Evolutionary conservation across 164 flowering plant genomes (phyloP).

Genomic region (Stephania japonica): DNA sequence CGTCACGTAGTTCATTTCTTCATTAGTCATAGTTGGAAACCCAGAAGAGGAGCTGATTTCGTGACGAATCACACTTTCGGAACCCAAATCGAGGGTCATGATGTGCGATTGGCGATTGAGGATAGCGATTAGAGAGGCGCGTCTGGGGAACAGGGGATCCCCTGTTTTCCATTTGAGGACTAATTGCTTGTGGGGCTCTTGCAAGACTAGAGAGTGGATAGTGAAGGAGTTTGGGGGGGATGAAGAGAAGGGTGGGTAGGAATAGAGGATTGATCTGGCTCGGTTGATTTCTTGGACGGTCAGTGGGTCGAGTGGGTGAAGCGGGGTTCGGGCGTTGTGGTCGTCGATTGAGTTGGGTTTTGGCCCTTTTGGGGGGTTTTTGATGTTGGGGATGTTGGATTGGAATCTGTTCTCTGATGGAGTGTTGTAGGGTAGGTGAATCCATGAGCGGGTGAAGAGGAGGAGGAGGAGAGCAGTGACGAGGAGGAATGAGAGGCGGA

Average conservation of each 20-base stretch:
- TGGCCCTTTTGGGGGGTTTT: background rate
- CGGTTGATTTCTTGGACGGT: constrained; percentile 61
- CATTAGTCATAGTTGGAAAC: constrained; percentile 78
- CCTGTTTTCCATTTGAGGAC: constrained; percentile 60
- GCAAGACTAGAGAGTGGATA: constrained; percentile 53
- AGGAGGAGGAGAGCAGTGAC: constrained; percentile 21
- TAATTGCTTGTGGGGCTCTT: constrained; percentile 43
- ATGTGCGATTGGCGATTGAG: constrained; percentile 36
- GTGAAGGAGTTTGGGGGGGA: constrained; percentile 21
- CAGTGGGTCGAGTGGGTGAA: constrained; percentile 92
- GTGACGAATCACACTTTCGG: constrained; percentile 30
- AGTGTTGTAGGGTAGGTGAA: constrained; percentile 23
- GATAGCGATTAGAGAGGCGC: constrained; percentile 54
- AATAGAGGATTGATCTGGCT: constrained; percentile 41
- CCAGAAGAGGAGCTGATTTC: constrained; percentile 38
- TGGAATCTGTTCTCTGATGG: constrained; percentile 41
- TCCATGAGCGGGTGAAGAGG: constrained; percentile 26
- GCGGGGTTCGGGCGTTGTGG: constrained; percentile 58
- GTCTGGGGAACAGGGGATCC: constrained; percentile 52
- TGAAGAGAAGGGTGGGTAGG: constrained; percentile 39
- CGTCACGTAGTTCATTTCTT: constrained; percentile 67
- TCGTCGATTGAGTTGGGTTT: background rate
- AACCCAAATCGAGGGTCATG: constrained; percentile 44
- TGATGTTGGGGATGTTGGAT: constrained; percentile 14
- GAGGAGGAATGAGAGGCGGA: constrained; percentile 26